Base-by-base conservation (phyloP, 768 basidiomycete genomes). In the Holtermannia corniformis region DNA sequence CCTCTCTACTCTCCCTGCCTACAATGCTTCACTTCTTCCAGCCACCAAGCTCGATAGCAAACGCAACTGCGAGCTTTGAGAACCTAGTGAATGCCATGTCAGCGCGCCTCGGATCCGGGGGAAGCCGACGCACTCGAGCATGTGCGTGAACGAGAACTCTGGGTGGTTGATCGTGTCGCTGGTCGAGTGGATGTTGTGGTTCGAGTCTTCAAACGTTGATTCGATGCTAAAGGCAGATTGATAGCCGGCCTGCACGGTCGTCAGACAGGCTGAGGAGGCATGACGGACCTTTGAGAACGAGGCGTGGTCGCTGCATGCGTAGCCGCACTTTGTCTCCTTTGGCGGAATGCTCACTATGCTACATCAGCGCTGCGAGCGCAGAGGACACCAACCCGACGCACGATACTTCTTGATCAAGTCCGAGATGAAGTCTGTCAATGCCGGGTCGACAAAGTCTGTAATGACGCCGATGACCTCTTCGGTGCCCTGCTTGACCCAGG, bases 121-220 rank as follows among this genome's bases (percentile, higher is more conserved):
- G 21, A 52, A 12, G 26, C 23, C 20, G 12, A 63, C 70, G 60
- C 57, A 71, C 73, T 72, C 81, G 73, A 75, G 81, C 86, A 92
- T 88, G 70, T 96, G 91, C 4, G 76, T 72, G 70, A 93, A 96
- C 65, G 83, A 86, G 74, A 95, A 95, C 71, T 93, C 91, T 20
- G 81, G 75, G 11, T 87, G 67, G 20, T 92, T 86, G 51, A 86
- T 85, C 48, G 85, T 85, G 68, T 96, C 91, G 37, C 79, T 81
- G 26, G 75, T 64, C 7, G 82, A 81, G 72, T 96, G 91, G 48
- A 95, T 91, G 70, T 87, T 78, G 70, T 81, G 76, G 75, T 93
- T 91, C 22, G 71, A 72, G 53, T 73, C 59, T 27, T 66, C 71
- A 47, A 73, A 74, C 1, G 68, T 65, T 28, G 65, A 67, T 52